Conservation (phyloP, 441 rosid species). For the Raphanus hybrid region DNA sequence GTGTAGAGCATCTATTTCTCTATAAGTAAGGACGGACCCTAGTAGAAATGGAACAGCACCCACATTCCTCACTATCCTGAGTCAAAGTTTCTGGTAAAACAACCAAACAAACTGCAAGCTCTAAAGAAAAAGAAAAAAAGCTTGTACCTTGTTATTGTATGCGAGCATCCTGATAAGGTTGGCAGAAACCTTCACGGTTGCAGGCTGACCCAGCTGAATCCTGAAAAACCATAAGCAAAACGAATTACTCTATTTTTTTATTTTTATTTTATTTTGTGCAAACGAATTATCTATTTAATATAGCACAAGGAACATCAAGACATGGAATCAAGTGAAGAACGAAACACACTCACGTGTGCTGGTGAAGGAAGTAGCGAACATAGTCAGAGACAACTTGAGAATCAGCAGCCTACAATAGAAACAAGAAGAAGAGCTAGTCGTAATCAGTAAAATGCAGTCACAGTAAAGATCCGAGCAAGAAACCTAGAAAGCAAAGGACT, state of each 20-base stretch:
- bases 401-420: slow-evolving; percentile 83
- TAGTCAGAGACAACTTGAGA: slow-evolving; percentile 93
- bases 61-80: neutral
- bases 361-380: slow-evolving; percentile 93
- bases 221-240: slow-evolving; percentile 46
- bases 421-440: neutral
- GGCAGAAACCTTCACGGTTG: slow-evolving; percentile 97
- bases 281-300: neutral
- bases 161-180: slow-evolving; percentile 83
- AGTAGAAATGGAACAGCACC: neutral
- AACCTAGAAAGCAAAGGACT: neutral
- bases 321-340: neutral
- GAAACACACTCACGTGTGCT: slow-evolving; percentile 85
- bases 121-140: slow-evolving; percentile 12
- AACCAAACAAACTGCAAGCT: slow-evolving; percentile 12
- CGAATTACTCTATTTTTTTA: too few relatives aligned
- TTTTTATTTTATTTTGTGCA: too few relatives aligned
- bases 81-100: neutral
- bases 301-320: neutral
- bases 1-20: neutral
- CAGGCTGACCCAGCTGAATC: slow-evolving; percentile 92
- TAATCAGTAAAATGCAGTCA: neutral
- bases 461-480: neutral
- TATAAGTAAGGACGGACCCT: neutral
- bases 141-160: slow-evolving; percentile 84